Evolutionary conservation across 2,329 filamentous ascomycete species (phyloP).

Genomic region (Corynespora cassiicola): DNA sequence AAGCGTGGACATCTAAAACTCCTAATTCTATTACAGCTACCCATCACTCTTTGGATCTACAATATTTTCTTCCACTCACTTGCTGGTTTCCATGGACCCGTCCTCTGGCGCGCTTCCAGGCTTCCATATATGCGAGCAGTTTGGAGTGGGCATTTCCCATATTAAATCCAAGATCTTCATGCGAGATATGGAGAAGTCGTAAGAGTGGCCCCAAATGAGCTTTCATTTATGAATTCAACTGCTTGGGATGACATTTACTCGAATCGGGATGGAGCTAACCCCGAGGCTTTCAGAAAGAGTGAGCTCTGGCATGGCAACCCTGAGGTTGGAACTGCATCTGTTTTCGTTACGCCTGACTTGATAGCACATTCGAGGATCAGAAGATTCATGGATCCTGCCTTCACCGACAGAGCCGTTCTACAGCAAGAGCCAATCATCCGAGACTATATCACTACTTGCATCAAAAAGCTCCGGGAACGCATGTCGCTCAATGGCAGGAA

Average conservation of each 20-base stretch:
- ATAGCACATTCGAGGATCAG: slow-evolving; percentile 12
- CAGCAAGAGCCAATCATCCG: slow-evolving; percentile 14
- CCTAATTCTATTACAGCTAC: too few species aligned
- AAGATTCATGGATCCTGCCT: slow-evolving; percentile 13
- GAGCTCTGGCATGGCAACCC: slow-evolving; percentile 15
- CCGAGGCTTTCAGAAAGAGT: slow-evolving; percentile 14
- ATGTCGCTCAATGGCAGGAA: neutral
- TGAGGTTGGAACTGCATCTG: slow-evolving; percentile 10
- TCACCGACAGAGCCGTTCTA: slow-evolving; percentile 10
- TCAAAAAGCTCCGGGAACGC: slow-evolving; percentile 9
- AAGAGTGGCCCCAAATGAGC: slow-evolving; percentile 14
- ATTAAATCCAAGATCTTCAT: slow-evolving; percentile 13
- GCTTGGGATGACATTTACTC: slow-evolving; percentile 19
- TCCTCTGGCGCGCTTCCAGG: slow-evolving; percentile 15
- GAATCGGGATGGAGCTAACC: slow-evolving; percentile 20
- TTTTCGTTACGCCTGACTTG: slow-evolving; percentile 11
- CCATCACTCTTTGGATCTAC: too few species aligned
- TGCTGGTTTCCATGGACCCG: slow-evolving; percentile 25
- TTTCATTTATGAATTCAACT: slow-evolving; percentile 10
- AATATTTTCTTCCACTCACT: slow-evolving; percentile 30
- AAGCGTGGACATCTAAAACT: too few species aligned
- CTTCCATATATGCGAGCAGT: slow-evolving; percentile 17
- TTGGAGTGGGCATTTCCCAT: slow-evolving; percentile 12
- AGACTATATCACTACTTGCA: slow-evolving; percentile 5
- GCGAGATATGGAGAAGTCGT: slow-evolving; percentile 12